These are phyloP conservation scores for Crepidotus variabilis DNA, from an alignment of 768 basidiomycete genomes.

Conservation along the genomic window DNA sequence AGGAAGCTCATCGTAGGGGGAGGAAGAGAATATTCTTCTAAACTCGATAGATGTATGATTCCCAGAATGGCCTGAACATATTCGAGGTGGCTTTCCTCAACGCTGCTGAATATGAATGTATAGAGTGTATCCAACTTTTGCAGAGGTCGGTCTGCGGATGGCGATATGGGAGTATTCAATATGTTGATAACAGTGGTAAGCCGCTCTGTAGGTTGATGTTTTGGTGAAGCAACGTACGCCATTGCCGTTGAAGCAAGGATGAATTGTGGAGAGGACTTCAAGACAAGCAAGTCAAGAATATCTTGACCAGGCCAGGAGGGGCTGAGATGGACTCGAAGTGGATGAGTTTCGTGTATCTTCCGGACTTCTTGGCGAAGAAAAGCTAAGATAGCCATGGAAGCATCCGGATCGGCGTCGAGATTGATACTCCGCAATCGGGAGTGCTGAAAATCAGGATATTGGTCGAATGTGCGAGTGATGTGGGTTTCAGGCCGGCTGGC, in stretches of 20 bases:
- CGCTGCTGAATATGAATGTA: background rate
- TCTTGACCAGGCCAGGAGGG: slow-evolving; percentile 15
- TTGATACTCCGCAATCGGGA: slow-evolving; percentile 1
- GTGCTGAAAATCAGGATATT: background rate
- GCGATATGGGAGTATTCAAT: background rate
- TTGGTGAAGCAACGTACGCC: background rate
- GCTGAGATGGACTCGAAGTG: background rate
- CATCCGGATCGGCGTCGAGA: slow-evolving; percentile 5
- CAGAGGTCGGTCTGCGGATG: background rate
- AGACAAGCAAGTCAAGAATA: slow-evolving; percentile 1
- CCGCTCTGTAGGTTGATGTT: background rate
- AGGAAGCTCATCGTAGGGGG: background rate
- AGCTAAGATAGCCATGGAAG: slow-evolving; percentile 19
- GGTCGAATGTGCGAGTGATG: slow-evolving; percentile 14
- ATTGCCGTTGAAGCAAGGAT: too few species aligned
- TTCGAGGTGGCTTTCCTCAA: background rate
- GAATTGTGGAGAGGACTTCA: too few species aligned
- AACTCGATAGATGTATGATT: background rate
- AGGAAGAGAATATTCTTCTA: background rate
- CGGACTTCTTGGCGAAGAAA: background rate
- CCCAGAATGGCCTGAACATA: background rate
- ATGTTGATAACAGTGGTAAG: background rate
- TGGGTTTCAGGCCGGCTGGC: slow-evolving; percentile 17
- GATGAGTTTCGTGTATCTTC: slow-evolving; percentile 2
- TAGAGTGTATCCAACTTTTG: background rate